phyloP scores from a whole-genome alignment of 495 filamentous ascomycete genomes.

The Hypoxylon perforatum region DNA sequence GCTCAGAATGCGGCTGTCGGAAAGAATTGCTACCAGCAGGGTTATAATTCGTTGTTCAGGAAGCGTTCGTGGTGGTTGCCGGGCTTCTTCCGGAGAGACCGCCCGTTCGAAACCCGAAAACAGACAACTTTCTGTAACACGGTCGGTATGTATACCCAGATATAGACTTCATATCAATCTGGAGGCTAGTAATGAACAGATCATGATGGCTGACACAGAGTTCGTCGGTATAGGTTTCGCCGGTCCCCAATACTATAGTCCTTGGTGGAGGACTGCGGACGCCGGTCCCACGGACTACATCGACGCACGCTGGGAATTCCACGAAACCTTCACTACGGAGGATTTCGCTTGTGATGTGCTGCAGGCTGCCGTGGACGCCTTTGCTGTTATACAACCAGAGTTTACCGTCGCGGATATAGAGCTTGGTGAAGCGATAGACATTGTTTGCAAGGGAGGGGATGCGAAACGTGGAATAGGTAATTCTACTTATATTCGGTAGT shows the following conservation, averaged over 20 bases:
- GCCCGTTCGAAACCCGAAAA: not conserved
- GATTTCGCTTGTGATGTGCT: not conserved
- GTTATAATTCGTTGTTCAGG: not conserved
- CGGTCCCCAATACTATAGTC: slow-evolving; percentile 1
- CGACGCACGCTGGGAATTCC: slow-evolving; percentile 4
- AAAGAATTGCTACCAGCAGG: not conserved
- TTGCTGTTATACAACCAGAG: not conserved
- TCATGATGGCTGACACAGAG: not conserved
- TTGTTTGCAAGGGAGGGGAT: not conserved
- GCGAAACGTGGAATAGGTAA: not conserved
- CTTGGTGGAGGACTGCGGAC: not conserved
- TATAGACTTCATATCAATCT: not conserved
- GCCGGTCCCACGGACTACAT: not conserved
- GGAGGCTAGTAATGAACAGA: not conserved
- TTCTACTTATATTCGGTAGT: not conserved
- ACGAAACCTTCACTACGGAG: not conserved
- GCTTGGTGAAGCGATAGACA: not conserved
- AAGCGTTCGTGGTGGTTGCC: slow-evolving; percentile 3
- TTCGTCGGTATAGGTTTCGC: not conserved
- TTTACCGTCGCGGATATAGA: not conserved
- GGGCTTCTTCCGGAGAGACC: not conserved
- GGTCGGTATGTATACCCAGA: not conserved
- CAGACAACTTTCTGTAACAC: not conserved
- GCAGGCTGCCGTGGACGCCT: slow-evolving; percentile 1
- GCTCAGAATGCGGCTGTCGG: not conserved